Evolutionary conservation across 306 rosid species (phyloP), one percentile per base, ranked within the genome.

Genomic region (Geum urbanum): DNA sequence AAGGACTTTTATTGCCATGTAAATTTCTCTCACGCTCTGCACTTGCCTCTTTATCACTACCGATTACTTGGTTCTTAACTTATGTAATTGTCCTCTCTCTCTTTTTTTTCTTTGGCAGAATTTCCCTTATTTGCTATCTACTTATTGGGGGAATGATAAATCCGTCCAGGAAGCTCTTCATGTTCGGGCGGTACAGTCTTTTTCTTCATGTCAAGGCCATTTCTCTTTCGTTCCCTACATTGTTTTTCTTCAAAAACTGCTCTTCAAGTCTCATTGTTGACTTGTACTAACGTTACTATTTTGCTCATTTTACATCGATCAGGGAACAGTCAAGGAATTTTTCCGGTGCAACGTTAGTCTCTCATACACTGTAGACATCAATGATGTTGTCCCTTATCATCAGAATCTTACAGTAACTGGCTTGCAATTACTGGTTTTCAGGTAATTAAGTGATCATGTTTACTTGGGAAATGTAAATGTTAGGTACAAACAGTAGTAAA

Each of bases 301-400:
- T 59, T 6, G 27, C n/a, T 7, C 9, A 18, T 37, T 20, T 43
- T 70, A 20, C n/a, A 24, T 24, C n/a, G n/a, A 51, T 9, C 78
- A 74, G 78, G 78, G 78, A 47, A 66, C 67, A 5, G 67, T 74
- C 2, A 67, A 66, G 46, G n/a, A 46, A 48, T 74, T 55, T 45
- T 66, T 66, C 57, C 57, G 78, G 60, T 74, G 78, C 59, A 66
- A 74, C 8, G 14, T 56, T 15, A 54, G 67, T 62, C 51, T 74
- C 48, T 55, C 69, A 3, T 74, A 74, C 68, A 35, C 78, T 13
- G 73, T 56, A 3, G 67, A 66, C 67, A 58, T 51, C 7, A 0
- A 55, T 57, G 73, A 67, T 19, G 72, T 16, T 13, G 63, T 74
- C 47, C 40, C 73, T 9, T 47, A 56, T 19, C 78, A 66, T 22